phyloP scores from a whole-genome alignment of 495 filamentous ascomycete species.

The Emericellopsis terricola region DNA sequence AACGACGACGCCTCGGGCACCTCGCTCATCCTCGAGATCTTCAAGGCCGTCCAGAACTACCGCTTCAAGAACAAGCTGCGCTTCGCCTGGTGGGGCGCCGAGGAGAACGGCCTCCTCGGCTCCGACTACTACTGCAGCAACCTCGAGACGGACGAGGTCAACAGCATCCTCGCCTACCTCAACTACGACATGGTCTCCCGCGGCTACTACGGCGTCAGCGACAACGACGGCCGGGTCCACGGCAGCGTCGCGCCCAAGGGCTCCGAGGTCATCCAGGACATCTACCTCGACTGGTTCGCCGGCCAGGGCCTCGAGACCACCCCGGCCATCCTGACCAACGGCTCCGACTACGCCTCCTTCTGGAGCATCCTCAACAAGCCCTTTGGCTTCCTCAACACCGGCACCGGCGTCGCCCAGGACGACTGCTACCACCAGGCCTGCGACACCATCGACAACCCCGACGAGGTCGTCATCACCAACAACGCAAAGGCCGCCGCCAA shows the following conservation, averaged over 20 bases:
- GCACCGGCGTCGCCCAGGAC: slow-evolving; percentile 20
- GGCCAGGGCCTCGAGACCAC: slow-evolving; percentile 8
- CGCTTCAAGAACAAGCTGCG: slow-evolving; percentile 18
- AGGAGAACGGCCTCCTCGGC: slow-evolving; percentile 41
- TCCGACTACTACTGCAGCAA: slow-evolving; percentile 14
- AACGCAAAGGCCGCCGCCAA: slow-evolving; percentile 17
- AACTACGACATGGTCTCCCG: slow-evolving; percentile 36
- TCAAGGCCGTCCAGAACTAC: slow-evolving; percentile 13
- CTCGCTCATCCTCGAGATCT: slow-evolving; percentile 20
- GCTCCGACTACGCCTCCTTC: slow-evolving; percentile 17
- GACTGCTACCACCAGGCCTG: slow-evolving; percentile 27
- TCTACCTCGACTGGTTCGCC: slow-evolving; percentile 6
- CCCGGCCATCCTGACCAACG: slow-evolving; percentile 9
- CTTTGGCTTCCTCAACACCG: slow-evolving; percentile 19
- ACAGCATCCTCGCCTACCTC: slow-evolving; percentile 17
- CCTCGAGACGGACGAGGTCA: slow-evolving; percentile 1
- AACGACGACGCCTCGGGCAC: slow-evolving; percentile 22
- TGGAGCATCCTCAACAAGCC: slow-evolving; percentile 14
- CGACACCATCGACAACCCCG: slow-evolving; percentile 8
- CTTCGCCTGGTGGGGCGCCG: slow-evolving; percentile 30
- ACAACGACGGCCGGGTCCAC: slow-evolving; percentile 18
- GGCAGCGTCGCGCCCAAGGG: slow-evolving; percentile 13
- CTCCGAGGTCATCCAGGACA: slow-evolving; percentile 13
- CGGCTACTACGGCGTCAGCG: slow-evolving; percentile 29
- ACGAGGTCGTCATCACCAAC: not conserved